Evolutionary conservation across 768 basidiomycete genomes (phyloP), one percentile per base, ranked within the genome.

Genomic region (Gautieria morchelliformis): DNA sequence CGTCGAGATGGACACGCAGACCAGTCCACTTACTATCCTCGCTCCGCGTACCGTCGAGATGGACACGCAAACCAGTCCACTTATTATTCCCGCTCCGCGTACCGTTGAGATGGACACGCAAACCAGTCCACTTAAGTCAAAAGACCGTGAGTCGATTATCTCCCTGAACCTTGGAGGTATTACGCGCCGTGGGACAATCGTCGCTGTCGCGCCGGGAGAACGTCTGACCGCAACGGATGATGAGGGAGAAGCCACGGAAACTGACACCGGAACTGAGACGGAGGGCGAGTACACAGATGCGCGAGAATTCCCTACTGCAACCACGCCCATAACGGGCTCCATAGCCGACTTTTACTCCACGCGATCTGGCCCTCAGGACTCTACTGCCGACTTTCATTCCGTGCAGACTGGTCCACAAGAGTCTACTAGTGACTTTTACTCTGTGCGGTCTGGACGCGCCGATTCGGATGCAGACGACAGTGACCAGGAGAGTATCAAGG

Each of bases 271-370:
- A 51, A 79, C 80, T 0, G 86, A 85, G 58, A 82, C 82, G 0
- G 87, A 88, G 35, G 87, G 84, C 17, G 82, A 90, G 58, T 92
- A 88, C 63, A 75, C 84, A 1, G 92, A 94, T 60, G 82, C 92
- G 1, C 74, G 83, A 46, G 83, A 85, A 66, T 90, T 78, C 40
- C 68, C 81, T 24, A 72, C 72, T 11, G 73, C 79, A 62, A 76
- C 80, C 68, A 83, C 83, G 1, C 87, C 89, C 4, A 82, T 81
- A 4, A 78, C 78, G 58, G 85, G 86, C 4, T 58, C 61, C 51
- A 72, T 71, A 32, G 82, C 87, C 37, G 86, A 88, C 63, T 89
- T 89, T 79, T 82, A 90, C 66, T 89, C 86, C 6, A 45, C 54
- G 32, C 56, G 52, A 30, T 20, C 46, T n/a, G 56, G 49, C 10